Percentiles rank a stretch among this genome's conserved stretches.
phyloP scores from a whole-genome alignment of 2,329 filamentous ascomycete species.

The Chrysoporthe deuterocubensis region DNA sequence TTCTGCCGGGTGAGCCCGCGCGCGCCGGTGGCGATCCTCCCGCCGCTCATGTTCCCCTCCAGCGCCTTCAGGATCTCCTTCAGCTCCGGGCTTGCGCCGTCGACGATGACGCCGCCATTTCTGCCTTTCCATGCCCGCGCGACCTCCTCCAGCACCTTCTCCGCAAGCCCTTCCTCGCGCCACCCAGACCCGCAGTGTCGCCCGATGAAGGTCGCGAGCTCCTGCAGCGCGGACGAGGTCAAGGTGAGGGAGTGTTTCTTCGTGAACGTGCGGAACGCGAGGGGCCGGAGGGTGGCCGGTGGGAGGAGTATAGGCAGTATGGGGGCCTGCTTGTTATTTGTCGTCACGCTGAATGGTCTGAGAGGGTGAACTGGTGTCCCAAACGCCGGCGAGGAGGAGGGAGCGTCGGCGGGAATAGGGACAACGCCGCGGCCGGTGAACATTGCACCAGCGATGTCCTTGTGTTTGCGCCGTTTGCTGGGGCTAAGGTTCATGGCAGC shows the following conservation, averaged over 20 bases:
- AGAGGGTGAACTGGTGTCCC: constrained; percentile 84
- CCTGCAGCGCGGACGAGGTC: constrained; percentile 82
- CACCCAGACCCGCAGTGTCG: constrained; percentile 94
- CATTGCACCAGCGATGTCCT: constrained; percentile 29
- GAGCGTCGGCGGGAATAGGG: constrained; percentile 62
- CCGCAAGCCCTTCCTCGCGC: constrained; percentile 92
- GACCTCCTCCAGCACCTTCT: constrained; percentile 89
- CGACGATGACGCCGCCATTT: constrained; percentile 88
- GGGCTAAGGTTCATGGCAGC: constrained; percentile 29
- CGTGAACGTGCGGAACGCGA: constrained; percentile 94
- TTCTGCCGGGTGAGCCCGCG: constrained; percentile 64
- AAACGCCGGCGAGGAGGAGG: constrained; percentile 89
- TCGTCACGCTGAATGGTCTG: constrained; percentile 61
- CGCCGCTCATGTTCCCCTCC: constrained; percentile 89
- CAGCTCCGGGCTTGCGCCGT: constrained; percentile 75
- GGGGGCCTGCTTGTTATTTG: constrained; percentile 53
- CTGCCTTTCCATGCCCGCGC: constrained; percentile 90
- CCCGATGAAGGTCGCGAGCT: constrained; percentile 87
- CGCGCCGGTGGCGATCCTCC: constrained; percentile 62
- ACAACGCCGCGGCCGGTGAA: constrained; percentile 29
- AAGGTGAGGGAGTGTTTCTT: constrained; percentile 97
- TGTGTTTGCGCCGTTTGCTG: constrained; percentile 35
- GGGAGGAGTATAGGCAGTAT: constrained; percentile 90
- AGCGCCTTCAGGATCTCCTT: constrained; percentile 82
- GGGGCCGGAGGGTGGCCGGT: constrained; percentile 80